Conservation (phyloP, 306 rosid genomes). For the Hylodesmum podocarpum region DNA sequence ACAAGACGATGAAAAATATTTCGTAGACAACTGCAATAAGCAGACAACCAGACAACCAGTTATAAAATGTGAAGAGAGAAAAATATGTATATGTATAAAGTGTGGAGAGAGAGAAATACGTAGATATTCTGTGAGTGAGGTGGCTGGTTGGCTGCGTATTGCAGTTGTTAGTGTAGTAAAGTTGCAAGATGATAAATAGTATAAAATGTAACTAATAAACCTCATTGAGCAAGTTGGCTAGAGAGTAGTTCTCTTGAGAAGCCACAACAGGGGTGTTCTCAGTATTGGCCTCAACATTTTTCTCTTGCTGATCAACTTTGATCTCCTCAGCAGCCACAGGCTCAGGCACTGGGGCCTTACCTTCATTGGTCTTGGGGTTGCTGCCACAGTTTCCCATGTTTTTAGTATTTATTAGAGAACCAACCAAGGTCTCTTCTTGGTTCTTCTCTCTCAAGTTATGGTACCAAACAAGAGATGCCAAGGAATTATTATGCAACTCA, state of each 20-base stretch:
- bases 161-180: no score
- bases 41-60: no score
- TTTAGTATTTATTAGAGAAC: slow-evolving; percentile 3
- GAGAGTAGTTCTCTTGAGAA: slow-evolving; percentile 28
- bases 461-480: background rate
- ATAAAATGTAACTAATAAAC: background rate
- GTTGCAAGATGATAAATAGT: no score
- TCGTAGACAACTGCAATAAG: no score
- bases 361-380: slow-evolving; percentile 32
- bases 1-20: no score
- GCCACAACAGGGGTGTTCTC: background rate
- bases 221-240: slow-evolving; percentile 32
- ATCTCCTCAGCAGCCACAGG: no score
- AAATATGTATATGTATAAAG: no score
- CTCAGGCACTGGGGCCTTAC: slow-evolving; percentile 24
- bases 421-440: slow-evolving; percentile 19
- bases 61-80: no score
- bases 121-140: no score
- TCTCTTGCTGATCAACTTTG: no score
- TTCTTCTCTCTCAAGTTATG: slow-evolving; percentile 25
- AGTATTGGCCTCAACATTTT: background rate
- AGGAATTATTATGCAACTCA: background rate
- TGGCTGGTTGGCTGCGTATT: no score
- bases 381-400: slow-evolving; percentile 48
- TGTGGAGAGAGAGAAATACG: no score